A percentile compares a stretch with the other conserved stretches of the same genome.
Evolutionary conservation across 2,329 filamentous ascomycete species (phyloP).

Genomic region (Alternaria alternata): DNA sequence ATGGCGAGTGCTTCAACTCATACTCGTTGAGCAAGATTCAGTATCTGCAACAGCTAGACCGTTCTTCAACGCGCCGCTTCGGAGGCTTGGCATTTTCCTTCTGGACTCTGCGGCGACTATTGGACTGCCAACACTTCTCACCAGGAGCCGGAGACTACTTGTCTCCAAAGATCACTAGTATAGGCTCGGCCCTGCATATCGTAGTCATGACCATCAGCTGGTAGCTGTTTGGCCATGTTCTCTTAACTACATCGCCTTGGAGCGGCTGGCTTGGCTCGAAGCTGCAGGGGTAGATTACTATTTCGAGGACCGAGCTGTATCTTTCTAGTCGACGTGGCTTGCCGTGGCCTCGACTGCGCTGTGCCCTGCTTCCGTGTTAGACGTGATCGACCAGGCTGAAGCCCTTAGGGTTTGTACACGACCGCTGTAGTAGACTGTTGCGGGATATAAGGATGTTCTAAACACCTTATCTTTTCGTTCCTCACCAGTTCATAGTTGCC

Average conservation of each 20-base stretch:
- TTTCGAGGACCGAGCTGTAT: conserved; percentile 2
- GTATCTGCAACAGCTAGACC: background rate
- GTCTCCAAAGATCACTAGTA: background rate
- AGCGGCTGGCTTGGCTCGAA: background rate
- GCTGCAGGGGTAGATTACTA: conserved; percentile 7
- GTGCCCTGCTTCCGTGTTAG: background rate
- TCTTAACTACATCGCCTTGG: background rate
- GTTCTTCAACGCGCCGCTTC: background rate
- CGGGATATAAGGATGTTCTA: conserved; percentile 11
- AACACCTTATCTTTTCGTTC: background rate
- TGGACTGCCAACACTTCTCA: background rate
- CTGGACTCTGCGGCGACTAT: background rate
- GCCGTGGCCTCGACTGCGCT: background rate
- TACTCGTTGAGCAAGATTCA: background rate
- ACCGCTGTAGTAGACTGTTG: background rate
- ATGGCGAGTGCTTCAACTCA: background rate
- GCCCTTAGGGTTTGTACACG: background rate
- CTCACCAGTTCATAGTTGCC: background rate
- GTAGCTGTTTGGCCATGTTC: conserved; percentile 6
- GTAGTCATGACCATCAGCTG: background rate
- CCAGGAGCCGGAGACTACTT: background rate
- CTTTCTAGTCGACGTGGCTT: conserved; percentile 6
- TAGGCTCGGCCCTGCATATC: background rate
- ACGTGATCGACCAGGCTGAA: background rate
- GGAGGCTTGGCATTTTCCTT: background rate